Evolutionary conservation across 805 yeast genomes (phyloP), one percentile per base, ranked within the genome.

Genomic region (Kodamaea neixiangensis): DNA sequence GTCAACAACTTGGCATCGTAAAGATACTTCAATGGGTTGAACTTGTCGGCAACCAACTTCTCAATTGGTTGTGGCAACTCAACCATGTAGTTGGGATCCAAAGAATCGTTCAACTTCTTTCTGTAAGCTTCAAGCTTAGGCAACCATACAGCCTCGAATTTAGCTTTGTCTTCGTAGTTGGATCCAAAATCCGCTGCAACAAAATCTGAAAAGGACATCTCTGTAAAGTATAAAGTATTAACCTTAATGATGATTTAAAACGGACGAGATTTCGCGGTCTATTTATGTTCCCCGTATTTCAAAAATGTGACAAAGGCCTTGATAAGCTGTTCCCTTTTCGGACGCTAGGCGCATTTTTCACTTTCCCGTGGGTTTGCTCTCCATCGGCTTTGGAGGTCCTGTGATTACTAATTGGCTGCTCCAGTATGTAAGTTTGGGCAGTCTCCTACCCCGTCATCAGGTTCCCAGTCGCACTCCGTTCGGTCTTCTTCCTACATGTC

Each of bases 71-170:
- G 65, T 5, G 78, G 77, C 51, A 75, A 57, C 21, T 66, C 64
- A 3, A 62, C 57, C 39, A 63, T 58, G 52, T 60, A 67, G 44
- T 71, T 72, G 1, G 68, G 64, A 66, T 64, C 59, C 13, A 71
- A 54, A 1, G 66, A 67, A 25, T 54, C 61, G 6, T 72, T 62
- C 51, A 73, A 65, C 42, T 64, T 72, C 19, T 65, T 66, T 38
- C 63, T 59, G 58, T 77, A 77, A 41, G 70, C 65, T 51, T 73
- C 70, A 49, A 81, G 68, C 56, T 75, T 77, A 9, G 84, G 84
- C 44, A 69, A 55, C 75, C 75, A 81, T 22, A 68, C 57, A 25
- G 57, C 51, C 43, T 66, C 69, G 58, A 66, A 81, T 45, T 72
- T 70, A 53, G 67, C 76, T 1, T 72, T 61, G 57, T 80, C 75